phyloP scores from a whole-genome alignment of 1,284 basidiomycete genomes.

The Puccinia polysora region DNA sequence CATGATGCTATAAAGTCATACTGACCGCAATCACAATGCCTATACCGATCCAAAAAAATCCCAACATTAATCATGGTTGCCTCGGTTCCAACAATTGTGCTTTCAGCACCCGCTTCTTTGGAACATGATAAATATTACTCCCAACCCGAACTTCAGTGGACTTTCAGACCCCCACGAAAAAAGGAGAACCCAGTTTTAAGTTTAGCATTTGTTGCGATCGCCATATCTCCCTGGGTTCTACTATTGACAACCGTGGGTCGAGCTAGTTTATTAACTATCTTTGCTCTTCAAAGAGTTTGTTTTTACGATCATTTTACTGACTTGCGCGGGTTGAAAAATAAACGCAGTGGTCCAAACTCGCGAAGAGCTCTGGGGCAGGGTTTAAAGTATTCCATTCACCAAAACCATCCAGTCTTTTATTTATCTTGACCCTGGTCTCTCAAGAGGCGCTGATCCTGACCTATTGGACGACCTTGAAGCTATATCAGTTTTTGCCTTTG shows the following conservation, averaged over 20 bases:
- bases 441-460: conserved; percentile 73
- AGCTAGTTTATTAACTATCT: too few relatives aligned
- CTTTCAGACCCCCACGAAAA: conserved; percentile 8
- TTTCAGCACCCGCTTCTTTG: conserved; percentile 4
- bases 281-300: too few relatives aligned
- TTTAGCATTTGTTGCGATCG: neutral
- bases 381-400: conserved; percentile 61
- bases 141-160: conserved; percentile 8
- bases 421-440: conserved; percentile 66
- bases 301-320: too few relatives aligned
- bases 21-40: too few relatives aligned
- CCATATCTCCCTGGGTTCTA: conserved; percentile 4
- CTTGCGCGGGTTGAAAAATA: too few relatives aligned
- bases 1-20: too few relatives aligned
- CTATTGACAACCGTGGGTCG: conserved; percentile 1
- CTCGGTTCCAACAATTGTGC: neutral
- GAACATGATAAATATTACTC: conserved; percentile 15
- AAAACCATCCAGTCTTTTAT: conserved; percentile 60
- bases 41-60: neutral
- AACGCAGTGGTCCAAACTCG: conserved; percentile 54
- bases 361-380: conserved; percentile 58
- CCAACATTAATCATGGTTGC: too few relatives aligned
- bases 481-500: conserved; percentile 73
- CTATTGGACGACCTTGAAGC: conserved; percentile 77
- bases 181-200: neutral